A percentile compares a stretch with the other conserved stretches of the same genome.
phyloP scores from a whole-genome alignment of 2,329 filamentous ascomycete species.

The Fonsecaea erecta region DNA sequence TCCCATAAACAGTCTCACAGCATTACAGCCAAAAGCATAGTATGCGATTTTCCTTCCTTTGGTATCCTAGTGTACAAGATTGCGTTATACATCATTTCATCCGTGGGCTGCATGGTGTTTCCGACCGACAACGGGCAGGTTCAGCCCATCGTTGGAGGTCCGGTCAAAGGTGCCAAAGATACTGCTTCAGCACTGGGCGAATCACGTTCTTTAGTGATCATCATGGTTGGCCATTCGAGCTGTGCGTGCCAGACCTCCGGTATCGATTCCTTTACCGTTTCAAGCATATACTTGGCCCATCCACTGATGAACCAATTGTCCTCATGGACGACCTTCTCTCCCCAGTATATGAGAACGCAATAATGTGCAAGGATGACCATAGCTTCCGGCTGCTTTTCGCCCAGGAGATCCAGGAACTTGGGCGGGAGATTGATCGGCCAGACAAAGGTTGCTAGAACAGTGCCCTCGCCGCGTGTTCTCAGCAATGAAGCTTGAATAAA shows the following conservation, averaged over 20 bases:
- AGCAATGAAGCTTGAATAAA: conserved; percentile 41
- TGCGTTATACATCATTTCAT: neutral
- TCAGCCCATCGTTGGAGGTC: neutral
- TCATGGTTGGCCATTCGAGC: conserved; percentile 37
- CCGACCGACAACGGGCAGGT: neutral
- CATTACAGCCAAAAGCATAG: neutral
- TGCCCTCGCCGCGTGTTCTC: conserved; percentile 36
- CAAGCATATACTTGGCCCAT: conserved; percentile 40
- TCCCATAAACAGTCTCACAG: neutral
- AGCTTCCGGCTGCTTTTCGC: conserved; percentile 45
- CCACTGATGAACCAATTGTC: conserved; percentile 41
- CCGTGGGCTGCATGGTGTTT: neutral
- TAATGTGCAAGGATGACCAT: conserved; percentile 42
- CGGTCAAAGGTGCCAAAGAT: neutral
- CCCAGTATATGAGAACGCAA: conserved; percentile 40
- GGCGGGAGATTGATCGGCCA: conserved; percentile 46
- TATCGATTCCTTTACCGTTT: conserved; percentile 39
- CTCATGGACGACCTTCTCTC: conserved; percentile 30
- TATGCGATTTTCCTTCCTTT: neutral
- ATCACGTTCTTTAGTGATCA: conserved; percentile 5
- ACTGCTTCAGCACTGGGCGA: neutral
- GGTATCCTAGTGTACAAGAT: conserved; percentile 3
- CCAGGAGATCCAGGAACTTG: conserved; percentile 45
- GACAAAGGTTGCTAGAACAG: conserved; percentile 41
- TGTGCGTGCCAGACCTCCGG: conserved; percentile 39